These are phyloP conservation scores for Ambrosiella beaveri DNA, from an alignment of 2,329 filamentous ascomycete genomes.

Conservation along the genomic window DNA sequence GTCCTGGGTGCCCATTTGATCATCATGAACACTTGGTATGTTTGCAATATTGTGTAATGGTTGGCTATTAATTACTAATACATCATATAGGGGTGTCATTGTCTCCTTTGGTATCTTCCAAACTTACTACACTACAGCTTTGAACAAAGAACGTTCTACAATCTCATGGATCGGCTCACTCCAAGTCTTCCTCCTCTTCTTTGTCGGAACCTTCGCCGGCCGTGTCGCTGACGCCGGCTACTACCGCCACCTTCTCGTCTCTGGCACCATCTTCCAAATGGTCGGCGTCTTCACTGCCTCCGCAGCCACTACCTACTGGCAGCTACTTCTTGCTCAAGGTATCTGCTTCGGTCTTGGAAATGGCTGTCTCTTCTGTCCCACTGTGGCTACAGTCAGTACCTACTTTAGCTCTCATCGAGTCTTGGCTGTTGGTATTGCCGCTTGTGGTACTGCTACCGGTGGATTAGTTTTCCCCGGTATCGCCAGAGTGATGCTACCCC, in stretches of 20 bases:
- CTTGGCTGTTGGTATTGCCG: slow-evolving; percentile 43
- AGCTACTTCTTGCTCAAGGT: slow-evolving; percentile 38
- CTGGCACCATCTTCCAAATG: slow-evolving; percentile 26
- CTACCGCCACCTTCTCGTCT: slow-evolving; percentile 26
- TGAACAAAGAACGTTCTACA: slow-evolving; percentile 25
- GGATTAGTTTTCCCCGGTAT: slow-evolving; percentile 37
- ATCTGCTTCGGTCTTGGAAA: slow-evolving; percentile 38
- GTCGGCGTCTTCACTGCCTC: slow-evolving; percentile 32
- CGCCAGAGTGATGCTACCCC: slow-evolving; percentile 14
- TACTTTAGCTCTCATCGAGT: slow-evolving; percentile 43
- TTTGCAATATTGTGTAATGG: background rate
- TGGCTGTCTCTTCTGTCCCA: slow-evolving; percentile 46
- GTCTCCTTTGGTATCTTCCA: slow-evolving; percentile 41
- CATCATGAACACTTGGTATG: slow-evolving; percentile 33
- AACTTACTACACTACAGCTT: slow-evolving; percentile 29
- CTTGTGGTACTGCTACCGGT: slow-evolving; percentile 41
- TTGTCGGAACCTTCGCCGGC: slow-evolving; percentile 35
- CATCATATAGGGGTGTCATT: slow-evolving; percentile 27
- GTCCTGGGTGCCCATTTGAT: slow-evolving; percentile 25
- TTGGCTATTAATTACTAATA: background rate
- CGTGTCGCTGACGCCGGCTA: slow-evolving; percentile 37
- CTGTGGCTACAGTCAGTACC: slow-evolving; percentile 46
- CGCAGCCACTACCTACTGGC: slow-evolving; percentile 31
- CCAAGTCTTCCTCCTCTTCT: slow-evolving; percentile 37
- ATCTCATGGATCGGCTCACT: slow-evolving; percentile 39